These are phyloP conservation scores for Citrus sp. DNA, from an alignment of 345 rosid genomes.

Conservation along the genomic window DNA sequence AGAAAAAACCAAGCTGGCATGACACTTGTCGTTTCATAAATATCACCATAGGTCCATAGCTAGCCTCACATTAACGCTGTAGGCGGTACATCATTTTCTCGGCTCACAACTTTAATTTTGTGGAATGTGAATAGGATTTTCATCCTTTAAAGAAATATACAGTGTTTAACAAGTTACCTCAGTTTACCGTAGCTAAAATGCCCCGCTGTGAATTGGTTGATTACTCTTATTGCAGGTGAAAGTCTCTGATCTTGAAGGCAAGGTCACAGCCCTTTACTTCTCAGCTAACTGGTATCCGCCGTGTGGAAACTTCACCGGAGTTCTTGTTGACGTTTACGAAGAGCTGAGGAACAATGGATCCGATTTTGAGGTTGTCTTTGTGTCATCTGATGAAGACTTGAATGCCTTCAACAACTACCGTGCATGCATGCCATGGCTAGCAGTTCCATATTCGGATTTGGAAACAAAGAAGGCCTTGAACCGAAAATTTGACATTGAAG, in stretches of 20 bases:
- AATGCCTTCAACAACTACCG: conserved; percentile 51
- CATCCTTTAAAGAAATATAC: too few species aligned
- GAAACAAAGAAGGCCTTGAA: conserved; percentile 50
- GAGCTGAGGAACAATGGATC: conserved; percentile 36
- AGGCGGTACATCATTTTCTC: conserved; percentile 15
- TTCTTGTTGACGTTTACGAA: conserved; percentile 33
- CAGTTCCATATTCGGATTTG: conserved; percentile 54
- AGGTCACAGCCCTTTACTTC: conserved; percentile 55
- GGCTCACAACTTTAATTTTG: background rate
- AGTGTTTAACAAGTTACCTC: background rate
- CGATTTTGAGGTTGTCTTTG: conserved; percentile 47
- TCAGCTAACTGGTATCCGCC: conserved; percentile 62
- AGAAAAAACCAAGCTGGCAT: conserved; percentile 6
- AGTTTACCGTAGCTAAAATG: background rate
- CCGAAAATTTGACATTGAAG: conserved; percentile 43
- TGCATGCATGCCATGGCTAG: conserved; percentile 58
- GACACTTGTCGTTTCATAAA: conserved; percentile 12
- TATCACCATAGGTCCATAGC: conserved; percentile 8
- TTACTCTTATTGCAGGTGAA: conserved; percentile 29
- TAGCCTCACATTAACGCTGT: conserved; percentile 19
- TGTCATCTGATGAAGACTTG: conserved; percentile 55
- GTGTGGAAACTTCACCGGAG: conserved; percentile 40
- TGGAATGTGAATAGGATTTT: conserved; percentile 1
- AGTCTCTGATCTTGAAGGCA: conserved; percentile 52
- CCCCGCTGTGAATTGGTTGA: background rate